Conservation (phyloP, 805 yeast genomes). For the Suhomyces sp. region DNA sequence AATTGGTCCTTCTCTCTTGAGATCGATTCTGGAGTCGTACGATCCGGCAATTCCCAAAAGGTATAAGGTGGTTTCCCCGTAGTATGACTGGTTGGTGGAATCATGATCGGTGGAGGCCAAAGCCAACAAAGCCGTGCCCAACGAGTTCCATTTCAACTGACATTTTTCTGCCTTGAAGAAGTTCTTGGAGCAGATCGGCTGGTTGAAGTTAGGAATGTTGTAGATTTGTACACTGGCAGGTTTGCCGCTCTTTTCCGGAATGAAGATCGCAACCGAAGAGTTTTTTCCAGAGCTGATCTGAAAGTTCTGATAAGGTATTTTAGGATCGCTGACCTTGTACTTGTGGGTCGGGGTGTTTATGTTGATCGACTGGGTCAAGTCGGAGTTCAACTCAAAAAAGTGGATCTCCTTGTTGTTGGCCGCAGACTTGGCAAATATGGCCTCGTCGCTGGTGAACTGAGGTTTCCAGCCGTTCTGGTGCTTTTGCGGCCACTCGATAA, state of each 20-base stretch:
- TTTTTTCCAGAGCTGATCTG: constrained; percentile 82
- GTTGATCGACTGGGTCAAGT: constrained; percentile 25
- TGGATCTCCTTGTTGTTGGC: constrained; percentile 60
- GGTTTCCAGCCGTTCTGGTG: constrained; percentile 89
- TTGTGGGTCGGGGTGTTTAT: constrained; percentile 55
- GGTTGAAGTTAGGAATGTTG: constrained; percentile 69
- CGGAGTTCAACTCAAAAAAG: constrained; percentile 52
- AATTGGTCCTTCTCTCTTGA: constrained; percentile 93
- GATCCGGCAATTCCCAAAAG: constrained; percentile 89
- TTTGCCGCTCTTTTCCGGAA: constrained; percentile 81
- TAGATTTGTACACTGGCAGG: constrained; percentile 88
- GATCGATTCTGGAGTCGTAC: constrained; percentile 81
- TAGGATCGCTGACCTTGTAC: constrained; percentile 52
- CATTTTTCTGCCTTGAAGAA: constrained; percentile 96
- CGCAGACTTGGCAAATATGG: constrained; percentile 56
- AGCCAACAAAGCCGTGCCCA: constrained; percentile 92
- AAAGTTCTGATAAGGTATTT: constrained; percentile 53
- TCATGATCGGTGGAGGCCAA: constrained; percentile 96
- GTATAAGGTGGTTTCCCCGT: constrained; percentile 93
- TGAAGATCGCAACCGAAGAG: constrained; percentile 86
- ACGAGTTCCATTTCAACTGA: constrained; percentile 85
- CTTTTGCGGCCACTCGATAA: constrained; percentile 68
- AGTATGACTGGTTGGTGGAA: constrained; percentile 87
- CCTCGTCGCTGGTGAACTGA: constrained; percentile 84
- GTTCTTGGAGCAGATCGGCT: constrained; percentile 79